phyloP scores from a whole-genome alignment of 371 early-diverging fungal species.

The Cokeromyces recurvatus region DNA sequence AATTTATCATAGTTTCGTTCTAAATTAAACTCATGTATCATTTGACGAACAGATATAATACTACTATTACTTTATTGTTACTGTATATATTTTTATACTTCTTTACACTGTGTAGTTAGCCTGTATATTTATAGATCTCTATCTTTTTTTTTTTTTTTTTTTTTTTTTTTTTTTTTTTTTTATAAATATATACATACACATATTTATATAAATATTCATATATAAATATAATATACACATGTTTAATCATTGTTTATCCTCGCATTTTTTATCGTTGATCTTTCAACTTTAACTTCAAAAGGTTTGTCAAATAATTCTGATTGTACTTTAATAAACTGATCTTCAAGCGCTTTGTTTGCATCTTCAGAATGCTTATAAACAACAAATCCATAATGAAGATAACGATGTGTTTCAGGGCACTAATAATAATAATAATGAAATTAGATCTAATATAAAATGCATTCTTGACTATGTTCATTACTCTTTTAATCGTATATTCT shows the following conservation, averaged over 20 bases:
- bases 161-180: no score
- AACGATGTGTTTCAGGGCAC: constrained; percentile 28
- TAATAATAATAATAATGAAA: not conserved
- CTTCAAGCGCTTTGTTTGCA: constrained; percentile 18
- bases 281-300: constrained; percentile 21
- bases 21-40: constrained; percentile 11
- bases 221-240: not conserved
- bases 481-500: constrained; percentile 18
- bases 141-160: not conserved
- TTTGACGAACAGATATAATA: constrained; percentile 7
- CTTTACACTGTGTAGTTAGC: no score
- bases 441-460: no score
- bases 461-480: not conserved
- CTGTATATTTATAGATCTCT: not conserved
- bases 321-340: constrained; percentile 19
- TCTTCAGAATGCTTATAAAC: constrained; percentile 19
- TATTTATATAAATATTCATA: not conserved
- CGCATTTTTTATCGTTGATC: not conserved
- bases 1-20: constrained; percentile 14
- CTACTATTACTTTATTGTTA: not conserved
- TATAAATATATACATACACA: not conserved
- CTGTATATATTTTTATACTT: no score
- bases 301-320: constrained; percentile 19
- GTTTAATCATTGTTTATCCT: not conserved
- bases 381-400: constrained; percentile 24